Evolutionary conservation across 2,329 filamentous ascomycete species (phyloP), one percentile per base, ranked within the genome.

Genomic region (Xylariaceae sp.): DNA sequence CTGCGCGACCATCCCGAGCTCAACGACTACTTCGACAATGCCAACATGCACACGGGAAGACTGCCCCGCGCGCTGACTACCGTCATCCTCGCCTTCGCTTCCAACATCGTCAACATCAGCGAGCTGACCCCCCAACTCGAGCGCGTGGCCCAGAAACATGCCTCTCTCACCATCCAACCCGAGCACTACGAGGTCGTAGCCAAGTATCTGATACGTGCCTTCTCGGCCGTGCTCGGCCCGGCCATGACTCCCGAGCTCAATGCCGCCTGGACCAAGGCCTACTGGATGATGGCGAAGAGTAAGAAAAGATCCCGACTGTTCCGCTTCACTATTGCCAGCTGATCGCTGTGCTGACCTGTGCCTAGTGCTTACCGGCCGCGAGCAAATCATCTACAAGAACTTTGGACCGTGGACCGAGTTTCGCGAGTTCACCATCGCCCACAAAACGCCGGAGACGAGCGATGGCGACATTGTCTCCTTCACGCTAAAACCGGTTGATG

Each of bases 161-260:
- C 80, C 55, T 87, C 83, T 0, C 76, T 91, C 1, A 82, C 81
- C 62, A 83, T 91, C 65, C 75, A 74, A 51, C 80, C 86, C 0
- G 83, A 87, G 37, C 83, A 89, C 58, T 91, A 90, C 69, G 75
- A 78, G 32, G 80, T 89, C 41, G 86, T 91, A 2, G 87, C 84
- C 51, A 81, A 81, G 63, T 83, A 87, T 65, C 76, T 91, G 12
- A 75, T 91, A 41, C 76, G 77, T 22, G 84, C 87, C 1, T 87
- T 91, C 71, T 77, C 75, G 21, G 75, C 81, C 41, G 80, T 90
- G 0, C 78, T 91, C 1, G 86, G 86, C 3, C 76, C 78, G 1
- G 80, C 80, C 19, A 81, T 87, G 72, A 89, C 86, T 1, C 73
- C 78, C 0, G 80, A 85, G 18, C 77, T 87, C 29, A 76, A 81